These are phyloP conservation scores for Pisolithus sp. DNA, from an alignment of 768 basidiomycete genomes.

Conservation along the genomic window DNA sequence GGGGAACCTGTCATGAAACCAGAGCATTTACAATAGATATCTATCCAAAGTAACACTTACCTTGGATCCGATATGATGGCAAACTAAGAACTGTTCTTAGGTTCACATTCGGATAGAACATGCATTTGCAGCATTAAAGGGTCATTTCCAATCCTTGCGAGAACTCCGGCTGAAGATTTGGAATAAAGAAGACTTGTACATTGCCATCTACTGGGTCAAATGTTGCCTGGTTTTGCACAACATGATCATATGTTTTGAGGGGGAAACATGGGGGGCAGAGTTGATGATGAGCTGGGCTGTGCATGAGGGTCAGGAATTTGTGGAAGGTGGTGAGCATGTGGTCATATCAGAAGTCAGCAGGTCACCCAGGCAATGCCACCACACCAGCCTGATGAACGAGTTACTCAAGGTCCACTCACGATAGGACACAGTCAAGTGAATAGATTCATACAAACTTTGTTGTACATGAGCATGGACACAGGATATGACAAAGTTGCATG, in stretches of 20 bases:
- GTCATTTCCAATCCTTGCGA: neutral
- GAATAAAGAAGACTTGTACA: neutral
- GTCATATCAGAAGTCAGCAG: neutral
- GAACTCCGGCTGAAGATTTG: neutral
- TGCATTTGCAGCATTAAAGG: conserved; percentile 2
- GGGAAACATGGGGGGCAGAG: too few relatives aligned
- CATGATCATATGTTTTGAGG: neutral
- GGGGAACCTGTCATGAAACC: neutral
- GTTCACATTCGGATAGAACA: neutral
- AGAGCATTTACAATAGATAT: neutral
- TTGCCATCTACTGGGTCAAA: neutral
- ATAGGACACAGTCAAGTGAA: too few relatives aligned
- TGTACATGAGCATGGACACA: too few relatives aligned
- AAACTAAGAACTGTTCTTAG: neutral
- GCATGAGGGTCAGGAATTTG: neutral
- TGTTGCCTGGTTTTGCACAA: conserved; percentile 5
- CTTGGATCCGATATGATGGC: neutral
- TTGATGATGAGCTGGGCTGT: neutral
- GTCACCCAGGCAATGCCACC: neutral
- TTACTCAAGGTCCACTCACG: too few relatives aligned
- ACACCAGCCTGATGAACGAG: too few relatives aligned
- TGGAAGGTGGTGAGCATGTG: neutral
- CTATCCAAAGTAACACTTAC: neutral
- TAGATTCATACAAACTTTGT: too few relatives aligned
- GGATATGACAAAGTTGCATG: too few relatives aligned